Evolutionary conservation across 1,139 yeast species (phyloP).

Genomic region (Debaryomyces sp.): DNA sequence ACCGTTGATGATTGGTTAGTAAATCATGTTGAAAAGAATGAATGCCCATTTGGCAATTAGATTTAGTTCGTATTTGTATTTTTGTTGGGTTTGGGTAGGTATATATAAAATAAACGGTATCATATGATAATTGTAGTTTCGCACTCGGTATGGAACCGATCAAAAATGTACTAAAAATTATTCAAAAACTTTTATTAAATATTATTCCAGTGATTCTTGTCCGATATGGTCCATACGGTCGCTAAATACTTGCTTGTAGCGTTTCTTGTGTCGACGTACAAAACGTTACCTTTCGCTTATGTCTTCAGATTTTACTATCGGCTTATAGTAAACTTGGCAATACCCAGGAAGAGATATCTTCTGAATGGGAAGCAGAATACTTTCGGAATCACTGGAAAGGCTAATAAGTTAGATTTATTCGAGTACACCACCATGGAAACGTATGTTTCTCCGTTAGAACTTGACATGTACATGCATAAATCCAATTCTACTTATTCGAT

Average conservation of each 20-base stretch:
- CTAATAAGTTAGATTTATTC: slow-evolving; percentile 40
- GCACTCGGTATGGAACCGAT: background rate
- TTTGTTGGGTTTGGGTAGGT: slow-evolving; percentile 5
- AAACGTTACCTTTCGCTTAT: slow-evolving; percentile 73
- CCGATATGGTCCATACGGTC: slow-evolving; percentile 1
- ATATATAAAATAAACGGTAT: background rate
- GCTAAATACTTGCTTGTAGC: slow-evolving; percentile 10
- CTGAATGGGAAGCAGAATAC: slow-evolving; percentile 33
- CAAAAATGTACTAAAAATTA: background rate
- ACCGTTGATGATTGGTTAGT: slow-evolving; percentile 81
- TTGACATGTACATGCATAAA: slow-evolving; percentile 86
- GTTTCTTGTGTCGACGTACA: slow-evolving; percentile 39
- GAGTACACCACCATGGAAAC: slow-evolving; percentile 50
- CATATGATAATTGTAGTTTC: background rate
- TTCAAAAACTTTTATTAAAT: background rate
- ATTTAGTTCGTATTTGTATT: slow-evolving; percentile 1
- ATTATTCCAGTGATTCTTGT: slow-evolving; percentile 1
- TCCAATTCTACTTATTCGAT: slow-evolving; percentile 81
- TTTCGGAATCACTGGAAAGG: slow-evolving; percentile 28
- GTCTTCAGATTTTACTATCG: slow-evolving; percentile 60
- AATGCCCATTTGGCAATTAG: slow-evolving; percentile 41
- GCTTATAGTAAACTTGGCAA: slow-evolving; percentile 41
- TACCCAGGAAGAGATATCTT: slow-evolving; percentile 31
- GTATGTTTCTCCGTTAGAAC: slow-evolving; percentile 75
- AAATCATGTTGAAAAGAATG: slow-evolving; percentile 65